Base-by-base conservation (phyloP, 306 rosid species). In the Alnus rubra region DNA sequence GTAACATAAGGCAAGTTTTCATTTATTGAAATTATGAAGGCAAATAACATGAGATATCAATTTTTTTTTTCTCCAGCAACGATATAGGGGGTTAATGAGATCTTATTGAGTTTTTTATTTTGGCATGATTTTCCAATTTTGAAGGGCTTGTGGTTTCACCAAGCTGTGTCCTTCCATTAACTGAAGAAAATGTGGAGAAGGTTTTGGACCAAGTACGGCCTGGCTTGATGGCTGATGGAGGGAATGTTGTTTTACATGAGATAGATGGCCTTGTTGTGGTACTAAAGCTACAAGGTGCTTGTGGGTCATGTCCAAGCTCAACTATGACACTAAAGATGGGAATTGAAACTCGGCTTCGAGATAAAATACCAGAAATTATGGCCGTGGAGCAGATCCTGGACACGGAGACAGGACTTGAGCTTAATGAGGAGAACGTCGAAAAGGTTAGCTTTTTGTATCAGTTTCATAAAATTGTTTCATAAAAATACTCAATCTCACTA, bases 161-260 rank as follows among this genome's bases (percentile, higher is more conserved):
- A 80, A 86, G 74, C 45, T 92, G 98, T 80, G 90, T 77, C 28
- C 87, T 95, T 63, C 98, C 98, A 65, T 82, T 95, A 9, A 92
- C 98, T 3, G 97, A 95, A 89, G 96, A 95, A 76, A 95, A 92
- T 88, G 98, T 95, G 56, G 98, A 95, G 88, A 95, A 74, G 80
- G 97, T 95, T 75, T 84, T 95, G 90, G 98, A 95, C 60, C 97
- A 95, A 84, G 98, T 95, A 48, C 89, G 98, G 82, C 98, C 98
- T 8, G 84, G 96, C 4, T 81, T 95, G 86, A 92, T 92, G 97
- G 97, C 90, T 56, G 98, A 95, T 88, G 98, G 98, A 70, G 98
- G 98, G 76, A 95, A 92, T 84, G 98, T 95, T 82, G 95, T 93
- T 44, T 82, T 95, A 15, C 98, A 95, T 75, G 98, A 95, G 82